Evolutionary conservation across 2,329 filamentous ascomycete species (phyloP), one percentile per base, ranked within the genome.

Genomic region (Plectosphaerella sp.): DNA sequence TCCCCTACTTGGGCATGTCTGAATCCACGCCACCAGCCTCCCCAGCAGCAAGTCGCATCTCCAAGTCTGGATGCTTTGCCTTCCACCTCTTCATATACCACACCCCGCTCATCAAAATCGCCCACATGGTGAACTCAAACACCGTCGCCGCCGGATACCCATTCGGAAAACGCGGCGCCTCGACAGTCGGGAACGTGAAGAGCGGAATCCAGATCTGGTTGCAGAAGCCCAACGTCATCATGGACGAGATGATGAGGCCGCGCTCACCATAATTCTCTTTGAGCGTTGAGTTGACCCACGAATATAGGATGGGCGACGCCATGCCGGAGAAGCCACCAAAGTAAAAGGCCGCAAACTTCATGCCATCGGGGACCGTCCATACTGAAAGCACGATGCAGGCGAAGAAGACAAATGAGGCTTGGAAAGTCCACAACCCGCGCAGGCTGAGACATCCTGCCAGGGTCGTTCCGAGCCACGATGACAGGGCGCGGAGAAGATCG

Each of bases 201-300:
- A 64, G 56, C 3, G 62, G 61, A 11, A 64, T 52, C 62, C 62
- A 64, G 16, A 64, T 64, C 53, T 62, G 59, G 36, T 55, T 62
- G 43, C 57, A 59, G 53, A 58, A 64, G n/a, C 67, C 67, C 16
- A 71, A 52, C 0, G 67, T 70, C 62, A 63, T 68, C 68, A 63
- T 69, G 24, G 50, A 68, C 43, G 60, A 64, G 24, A 67, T 65
- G 47, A 66, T 61, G 14, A 67, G 55, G 0, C 64, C 64, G 10
- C 65, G 58, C 51, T 67, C 64, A 15, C 64, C 64, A 20, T 66
- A 63, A 46, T 66, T 65, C 35, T 63, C 62, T 20, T 62, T 63
- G 7, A 66, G 61, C 6, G 62, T 65, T 6, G 57, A 60, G 51
- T 67, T 67, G 35, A 66, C 55, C 64, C 63, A 67, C 5, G 65